Evolutionary conservation across 495 filamentous ascomycete genomes (phyloP).

Genomic region (Mycothermus thermophilus): DNA sequence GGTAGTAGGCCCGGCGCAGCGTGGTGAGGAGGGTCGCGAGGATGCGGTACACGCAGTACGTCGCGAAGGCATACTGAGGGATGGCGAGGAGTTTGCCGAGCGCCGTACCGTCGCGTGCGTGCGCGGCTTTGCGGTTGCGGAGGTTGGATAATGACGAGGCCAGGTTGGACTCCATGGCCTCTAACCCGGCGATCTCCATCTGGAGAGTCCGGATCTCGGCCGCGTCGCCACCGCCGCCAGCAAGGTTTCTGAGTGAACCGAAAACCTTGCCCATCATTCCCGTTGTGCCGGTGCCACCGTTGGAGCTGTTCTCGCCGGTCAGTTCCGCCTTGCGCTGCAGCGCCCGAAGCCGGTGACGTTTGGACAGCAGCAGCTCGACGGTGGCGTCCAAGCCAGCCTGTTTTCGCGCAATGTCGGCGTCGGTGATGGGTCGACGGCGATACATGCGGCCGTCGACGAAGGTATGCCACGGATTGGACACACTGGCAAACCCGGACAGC

Average conservation of each 20-base stretch:
- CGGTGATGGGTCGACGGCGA: slow-evolving; percentile 41
- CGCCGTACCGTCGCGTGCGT: slow-evolving; percentile 46
- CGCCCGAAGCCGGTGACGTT: slow-evolving; percentile 50
- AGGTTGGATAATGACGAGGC: slow-evolving; percentile 45
- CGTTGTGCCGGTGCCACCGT: slow-evolving; percentile 10
- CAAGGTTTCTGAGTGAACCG: slow-evolving; percentile 35
- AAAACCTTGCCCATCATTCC: slow-evolving; percentile 57
- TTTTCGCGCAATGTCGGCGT: slow-evolving; percentile 56
- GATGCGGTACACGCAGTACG: slow-evolving; percentile 68
- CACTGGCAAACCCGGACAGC: slow-evolving; percentile 67
- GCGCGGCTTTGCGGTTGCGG: slow-evolving; percentile 41
- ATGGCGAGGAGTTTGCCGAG: slow-evolving; percentile 44
- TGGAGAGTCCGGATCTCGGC: slow-evolving; percentile 51
- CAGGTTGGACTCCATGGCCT: slow-evolving; percentile 57
- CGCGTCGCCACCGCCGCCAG: slow-evolving; percentile 43
- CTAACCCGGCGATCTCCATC: slow-evolving; percentile 64
- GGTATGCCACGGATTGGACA: slow-evolving; percentile 68
- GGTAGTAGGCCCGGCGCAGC: slow-evolving; percentile 38
- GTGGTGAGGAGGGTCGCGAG: slow-evolving; percentile 50
- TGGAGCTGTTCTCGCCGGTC: slow-evolving; percentile 9
- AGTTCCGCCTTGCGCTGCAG: slow-evolving; percentile 48
- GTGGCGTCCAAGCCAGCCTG: slow-evolving; percentile 61
- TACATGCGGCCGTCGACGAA: slow-evolving; percentile 43
- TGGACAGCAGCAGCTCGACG: slow-evolving; percentile 56
- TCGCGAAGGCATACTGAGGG: slow-evolving; percentile 50